Evolutionary conservation across 2,329 filamentous ascomycete species (phyloP), one percentile per base, ranked within the genome.

Genomic region (Colletotrichum sublineola): DNA sequence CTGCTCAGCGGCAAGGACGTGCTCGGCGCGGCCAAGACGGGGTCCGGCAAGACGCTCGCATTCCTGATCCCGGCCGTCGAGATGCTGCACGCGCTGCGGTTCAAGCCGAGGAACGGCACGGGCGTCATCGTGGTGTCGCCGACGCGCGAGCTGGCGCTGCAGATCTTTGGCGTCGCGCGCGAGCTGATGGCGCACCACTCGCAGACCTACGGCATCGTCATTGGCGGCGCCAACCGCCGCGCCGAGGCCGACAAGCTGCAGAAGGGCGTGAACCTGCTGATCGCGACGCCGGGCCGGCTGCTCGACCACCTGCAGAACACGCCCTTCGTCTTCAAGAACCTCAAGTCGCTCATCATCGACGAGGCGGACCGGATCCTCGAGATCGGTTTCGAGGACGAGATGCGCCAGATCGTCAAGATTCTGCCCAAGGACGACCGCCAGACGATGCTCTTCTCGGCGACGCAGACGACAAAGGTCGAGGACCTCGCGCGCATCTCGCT

Each of bases 401-500:
- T 99, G 93, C 89, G 94, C 75, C 93, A 97, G 81, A 97, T 99
- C 77, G 92, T 98, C 82, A 97, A 97, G 87, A 96, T 98, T 67
- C 85, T 98, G 24, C 94, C 95, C 58, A 93, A 92, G 76, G 92
- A 97, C 70, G 91, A 95, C 76, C 88, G 96, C 73, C 96, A 98
- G 83, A 98, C 95, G 0, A 96, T 97, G 92, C 89, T 99, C n/a
- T 99, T 99, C 87, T 98, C 95, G 18, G 96, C 96, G 18, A 99
- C 96, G 5, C 96, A 98, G 83, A 99, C 96, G 3, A 98, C 96
- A 68, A 98, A 99, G 84, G 96, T 99, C 76, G 96, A 98, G 83
- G 96, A 99, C 82, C 88, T 99, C 67, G 96, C 96, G 1, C 89
- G 96, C 75, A 97, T 99, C 80, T 99, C 96, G 5, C 88, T 99